Evolutionary conservation across 2,329 filamentous ascomycete genomes (phyloP).

Genomic region (Cadophora gregata): DNA sequence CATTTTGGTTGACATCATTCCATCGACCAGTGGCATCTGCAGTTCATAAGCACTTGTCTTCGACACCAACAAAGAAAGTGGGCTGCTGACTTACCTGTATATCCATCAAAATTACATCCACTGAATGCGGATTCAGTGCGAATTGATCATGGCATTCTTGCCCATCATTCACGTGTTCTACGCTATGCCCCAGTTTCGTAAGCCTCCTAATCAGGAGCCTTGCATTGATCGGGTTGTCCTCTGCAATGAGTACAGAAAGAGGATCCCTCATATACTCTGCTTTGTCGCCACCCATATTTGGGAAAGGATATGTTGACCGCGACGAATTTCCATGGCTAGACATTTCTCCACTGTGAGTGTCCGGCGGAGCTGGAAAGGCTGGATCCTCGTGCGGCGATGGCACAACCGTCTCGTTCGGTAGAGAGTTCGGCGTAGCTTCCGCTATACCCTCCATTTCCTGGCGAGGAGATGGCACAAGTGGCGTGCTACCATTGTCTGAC

Average conservation of each 20-base stretch:
- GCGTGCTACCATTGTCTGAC: constrained; percentile 14
- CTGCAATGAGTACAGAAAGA: constrained; percentile 69
- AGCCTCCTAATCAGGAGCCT: constrained; percentile 79
- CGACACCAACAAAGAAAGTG: no score
- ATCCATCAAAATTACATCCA: constrained; percentile 40
- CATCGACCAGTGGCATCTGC: constrained; percentile 39
- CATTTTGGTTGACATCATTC: constrained; percentile 33
- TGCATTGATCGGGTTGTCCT: constrained; percentile 82
- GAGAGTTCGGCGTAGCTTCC: background rate
- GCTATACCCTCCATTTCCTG: background rate
- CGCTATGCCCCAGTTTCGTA: constrained; percentile 72
- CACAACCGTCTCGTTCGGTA: background rate
- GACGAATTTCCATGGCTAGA: background rate
- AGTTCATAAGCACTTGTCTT: background rate
- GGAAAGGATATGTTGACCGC: constrained; percentile 18
- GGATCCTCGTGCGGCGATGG: background rate
- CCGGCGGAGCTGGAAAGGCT: background rate
- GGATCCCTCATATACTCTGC: constrained; percentile 1
- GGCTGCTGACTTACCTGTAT: constrained; percentile 32
- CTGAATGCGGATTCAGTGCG: constrained; percentile 54
- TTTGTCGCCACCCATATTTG: constrained; percentile 67
- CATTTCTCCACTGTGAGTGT: background rate
- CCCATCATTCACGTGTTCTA: constrained; percentile 75
- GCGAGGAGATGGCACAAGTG: background rate
- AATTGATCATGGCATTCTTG: constrained; percentile 78